Base-by-base conservation (phyloP, 495 filamentous ascomycete genomes). In the Lepidopterella palustris region DNA sequence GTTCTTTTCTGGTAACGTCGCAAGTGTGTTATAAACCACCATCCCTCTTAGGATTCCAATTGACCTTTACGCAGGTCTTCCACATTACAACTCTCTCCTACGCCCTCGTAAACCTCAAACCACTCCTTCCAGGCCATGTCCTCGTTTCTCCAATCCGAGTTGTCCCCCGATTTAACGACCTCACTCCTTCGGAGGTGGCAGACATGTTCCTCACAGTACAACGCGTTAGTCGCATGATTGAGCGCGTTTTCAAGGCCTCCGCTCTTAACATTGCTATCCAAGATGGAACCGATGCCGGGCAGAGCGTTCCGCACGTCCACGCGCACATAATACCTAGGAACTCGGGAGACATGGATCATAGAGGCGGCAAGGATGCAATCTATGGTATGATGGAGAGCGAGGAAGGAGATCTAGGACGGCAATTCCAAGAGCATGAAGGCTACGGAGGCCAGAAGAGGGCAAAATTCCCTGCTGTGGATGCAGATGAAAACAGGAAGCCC, bases 41-140 rank as follows among this genome's bases (percentile, higher is more conserved):
- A 11, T 50, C 47, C 47, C 5, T 50, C 18, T 50, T 24, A 24
- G 47, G 18, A 13, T 42, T 42, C 20, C 47, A 25, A 50, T 27
- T 50, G 21, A 50, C 26, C 26, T 50, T 9, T n/a, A 5, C 18
- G 15, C 54, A 70, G 65, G 65, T 68, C 77, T 98, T 98, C 80
- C 80, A 93, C 75, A 76, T 73, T 63, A 95, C 92, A 10, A 77
- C 86, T 11, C 79, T 84, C 66, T 84, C 84, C 70, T 93, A 88
- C 78, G 87, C 87, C 59, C 81, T 96, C 53, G 90, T 96, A 23
- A 97, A 97, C 78, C 82, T 97, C 67, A 96, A 96, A 73, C 93
- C 93, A 11, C 82, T 98, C 18, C 82, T 97, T 0, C 91, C 93
- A 0, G 93, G 93, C 48, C 93, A 98, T 75, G 86, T 97, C 56